These are phyloP conservation scores for Fusarium subtropicale DNA, from an alignment of 2,329 filamentous ascomycete genomes.

Conservation along the genomic window DNA sequence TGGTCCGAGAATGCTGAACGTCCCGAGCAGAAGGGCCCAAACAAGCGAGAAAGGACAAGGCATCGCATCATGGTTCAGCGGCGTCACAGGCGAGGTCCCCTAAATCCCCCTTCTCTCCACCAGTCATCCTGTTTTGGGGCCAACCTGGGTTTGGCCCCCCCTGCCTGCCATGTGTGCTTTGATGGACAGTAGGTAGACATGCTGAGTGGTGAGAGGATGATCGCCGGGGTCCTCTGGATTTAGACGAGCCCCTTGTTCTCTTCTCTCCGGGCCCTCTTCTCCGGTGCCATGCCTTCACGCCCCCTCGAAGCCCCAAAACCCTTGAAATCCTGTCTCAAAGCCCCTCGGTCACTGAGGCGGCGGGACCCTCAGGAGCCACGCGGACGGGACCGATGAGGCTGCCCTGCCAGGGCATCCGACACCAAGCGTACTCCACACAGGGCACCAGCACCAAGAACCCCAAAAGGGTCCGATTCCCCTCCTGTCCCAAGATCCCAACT, in stretches of 20 bases:
- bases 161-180: slow-evolving; percentile 29
- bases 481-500: slow-evolving; percentile 43
- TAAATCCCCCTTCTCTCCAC: slow-evolving; percentile 16
- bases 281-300: slow-evolving; percentile 22
- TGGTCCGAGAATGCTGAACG: slow-evolving; percentile 1
- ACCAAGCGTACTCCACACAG: slow-evolving; percentile 23
- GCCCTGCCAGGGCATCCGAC: slow-evolving; percentile 31
- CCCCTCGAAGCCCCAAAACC: slow-evolving; percentile 13
- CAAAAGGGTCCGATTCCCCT: slow-evolving; percentile 43
- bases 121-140: neutral
- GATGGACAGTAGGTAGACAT: slow-evolving; percentile 3
- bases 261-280: slow-evolving; percentile 33
- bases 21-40: slow-evolving; percentile 13
- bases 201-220: slow-evolving; percentile 13
- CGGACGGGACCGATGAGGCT: slow-evolving; percentile 44
- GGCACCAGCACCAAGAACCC: slow-evolving; percentile 7
- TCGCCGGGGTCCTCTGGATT: slow-evolving; percentile 23
- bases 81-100: slow-evolving; percentile 29
- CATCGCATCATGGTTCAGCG: slow-evolving; percentile 30
- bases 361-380: slow-evolving; percentile 38
- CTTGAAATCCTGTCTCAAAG: slow-evolving; percentile 29
- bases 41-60: slow-evolving; percentile 24
- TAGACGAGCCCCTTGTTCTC: slow-evolving; percentile 13
- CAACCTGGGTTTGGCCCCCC: slow-evolving; percentile 14
- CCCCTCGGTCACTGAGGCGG: slow-evolving; percentile 21